Evolutionary conservation across 441 rosid genomes (phyloP), one percentile per base, ranked within the genome.

Genomic region (Viola pubescens): DNA sequence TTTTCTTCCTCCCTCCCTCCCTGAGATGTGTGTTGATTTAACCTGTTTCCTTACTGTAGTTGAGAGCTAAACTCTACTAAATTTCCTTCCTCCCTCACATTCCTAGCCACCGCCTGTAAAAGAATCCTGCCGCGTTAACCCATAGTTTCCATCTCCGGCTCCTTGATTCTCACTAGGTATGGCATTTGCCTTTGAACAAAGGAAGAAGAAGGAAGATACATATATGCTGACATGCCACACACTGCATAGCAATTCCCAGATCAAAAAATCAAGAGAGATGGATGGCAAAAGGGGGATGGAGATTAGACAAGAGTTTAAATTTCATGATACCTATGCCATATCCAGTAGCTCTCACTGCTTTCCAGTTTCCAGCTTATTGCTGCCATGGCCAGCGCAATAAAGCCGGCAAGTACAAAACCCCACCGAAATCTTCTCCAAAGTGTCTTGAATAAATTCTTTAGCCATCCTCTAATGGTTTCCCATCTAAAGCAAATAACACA

Each of bases 171-270:
- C 89, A 13, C 59, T 70, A 65, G 62, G 66, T 63, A 68, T 70
- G 19, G 62, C 56, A 4, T 54, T 39, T 47, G 76, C 89, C 82
- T 88, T 94, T 63, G 99, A 86, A 75, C 95, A 88, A 41, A 90
- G 96, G 86, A 94, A 89, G 87, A 90, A 83, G 79, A 94, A 90
- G 41, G 97, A 94, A 51, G 97, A 80, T 26, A 83, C 77, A 77
- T 88, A 94, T 76, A 86, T 90, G 16, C 86, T 71, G 58, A 86
- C 59, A 66, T 94, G 97, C 99, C 97, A 94, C 42, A 86, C 52
- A 51, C 99, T 90, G 88, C 89, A 83, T 57, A 63, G 43, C 48
- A 70, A 58, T 66, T 61, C 40, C 63, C 48, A 47, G 4, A 42
- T 47, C 61, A 49, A 59, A 65, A 3, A 49, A 66, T 12, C 40